Base-by-base conservation (phyloP, 1,284 basidiomycete species). In the Cryptococcus floricola region DNA sequence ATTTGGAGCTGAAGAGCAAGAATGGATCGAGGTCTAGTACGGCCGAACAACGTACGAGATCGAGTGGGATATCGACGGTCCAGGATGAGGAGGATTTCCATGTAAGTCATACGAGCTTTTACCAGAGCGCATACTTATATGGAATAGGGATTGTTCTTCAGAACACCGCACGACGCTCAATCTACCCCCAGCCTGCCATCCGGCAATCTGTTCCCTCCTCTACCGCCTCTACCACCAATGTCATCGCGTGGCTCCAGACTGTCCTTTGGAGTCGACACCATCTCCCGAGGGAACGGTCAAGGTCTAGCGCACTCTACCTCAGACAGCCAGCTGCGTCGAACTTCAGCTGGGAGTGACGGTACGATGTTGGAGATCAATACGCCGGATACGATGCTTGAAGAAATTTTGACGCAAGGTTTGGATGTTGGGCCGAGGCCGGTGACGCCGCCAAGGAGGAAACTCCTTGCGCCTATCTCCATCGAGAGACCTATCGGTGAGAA, bases 81-180 rank as follows among this genome's bases (percentile, higher is more conserved):
- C 18, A 59, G 45, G 58, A 66, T 23, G 61, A 64, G 16, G 47
- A 50, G 27, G 66, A 66, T 48, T 69, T 69, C 51, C 57, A 63
- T 31, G 63, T 65, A 48, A 57, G 60, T 52, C 16, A 8, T 23
- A 18, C 14, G 23, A 28, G 6, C 12, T 31, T 27, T 46, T 19
- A 27, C 19, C 4, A 19, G 23, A 39, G 31, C 8, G 34, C 55
- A 16, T 7, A 27, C 16, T 34, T 5, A 31, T n/a, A 2, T 41
- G 39, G 56, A 56, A 25, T 55, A 70, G 59, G 70, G 68, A 8
- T 56, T 75, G 13, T 75, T 75, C 65, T 75, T 71, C 61, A 67
- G 70, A 10, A 70, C 73, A 3, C 73, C 73, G 2, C 54, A 61
- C 25, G 65, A 70, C 43, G 18, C 27, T 27, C 18, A 31, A 18